Evolutionary conservation across 2,329 filamentous ascomycete genomes (phyloP).

Genomic region (Colletotrichum sp.): DNA sequence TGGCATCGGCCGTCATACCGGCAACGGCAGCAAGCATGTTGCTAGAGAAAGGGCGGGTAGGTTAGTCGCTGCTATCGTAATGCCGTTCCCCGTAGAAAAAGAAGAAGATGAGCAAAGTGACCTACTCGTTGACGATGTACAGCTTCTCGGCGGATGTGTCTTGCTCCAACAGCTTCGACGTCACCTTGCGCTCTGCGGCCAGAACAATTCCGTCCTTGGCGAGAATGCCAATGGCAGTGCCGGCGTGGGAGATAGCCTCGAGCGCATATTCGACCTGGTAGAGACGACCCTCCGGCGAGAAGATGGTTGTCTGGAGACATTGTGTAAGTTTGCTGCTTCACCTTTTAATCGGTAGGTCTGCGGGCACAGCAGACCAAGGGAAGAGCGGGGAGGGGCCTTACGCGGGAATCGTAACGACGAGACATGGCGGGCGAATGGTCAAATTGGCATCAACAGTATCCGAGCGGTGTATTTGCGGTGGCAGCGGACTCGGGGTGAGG

Average conservation of each 20-base stretch:
- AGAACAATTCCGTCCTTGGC: slow-evolving; percentile 98
- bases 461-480: not conserved
- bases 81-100: not conserved
- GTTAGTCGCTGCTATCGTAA: not conserved
- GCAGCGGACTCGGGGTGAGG: not conserved
- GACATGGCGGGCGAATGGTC: slow-evolving; percentile 68
- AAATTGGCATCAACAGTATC: not conserved
- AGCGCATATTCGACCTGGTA: slow-evolving; percentile 99
- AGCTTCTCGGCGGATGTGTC: slow-evolving; percentile 99
- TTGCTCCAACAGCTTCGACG: slow-evolving; percentile 98
- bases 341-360: not conserved
- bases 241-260: slow-evolving; percentile 97
- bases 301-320: slow-evolving; percentile 88
- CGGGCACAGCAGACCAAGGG: slow-evolving; percentile 24
- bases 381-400: slow-evolving; percentile 50
- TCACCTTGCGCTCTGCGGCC: slow-evolving; percentile 97
- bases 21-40: slow-evolving; percentile 99
- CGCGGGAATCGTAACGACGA: slow-evolving; percentile 95
- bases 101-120: not conserved
- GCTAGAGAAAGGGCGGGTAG: slow-evolving; percentile 52
- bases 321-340: slow-evolving; percentile 22
- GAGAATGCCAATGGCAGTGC: slow-evolving; percentile 94
- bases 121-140: slow-evolving; percentile 97
- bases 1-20: slow-evolving; percentile 98
- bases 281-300: slow-evolving; percentile 96